Percentiles rank a stretch among this genome's conserved stretches.
phyloP scores from a whole-genome alignment of 768 basidiomycete genomes.

The Trametes punicea region DNA sequence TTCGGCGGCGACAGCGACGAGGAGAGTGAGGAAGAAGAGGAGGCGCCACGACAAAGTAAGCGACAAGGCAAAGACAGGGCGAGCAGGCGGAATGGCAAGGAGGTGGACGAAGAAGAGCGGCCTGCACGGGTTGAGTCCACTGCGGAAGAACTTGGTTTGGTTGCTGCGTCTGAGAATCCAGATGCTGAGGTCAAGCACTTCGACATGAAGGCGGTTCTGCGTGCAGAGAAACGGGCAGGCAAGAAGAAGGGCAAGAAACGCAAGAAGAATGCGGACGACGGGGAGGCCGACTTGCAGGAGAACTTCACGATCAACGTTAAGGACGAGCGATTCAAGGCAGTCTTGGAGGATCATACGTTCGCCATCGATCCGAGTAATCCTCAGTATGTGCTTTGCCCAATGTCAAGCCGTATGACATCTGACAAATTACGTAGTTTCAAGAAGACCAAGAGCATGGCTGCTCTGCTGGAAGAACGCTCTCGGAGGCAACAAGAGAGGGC shows the following conservation, averaged over 20 bases:
- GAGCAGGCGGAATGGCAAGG: too few relatives aligned
- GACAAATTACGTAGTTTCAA: conserved; percentile 60
- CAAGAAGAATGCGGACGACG: conserved; percentile 47
- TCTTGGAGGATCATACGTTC: conserved; percentile 88
- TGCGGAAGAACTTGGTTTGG: conserved; percentile 61
- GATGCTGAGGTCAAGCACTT: conserved; percentile 71
- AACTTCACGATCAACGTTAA: conserved; percentile 80
- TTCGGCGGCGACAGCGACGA: conserved; percentile 26
- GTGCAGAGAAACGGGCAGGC: conserved; percentile 71
- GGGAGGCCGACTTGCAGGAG: conserved; percentile 67
- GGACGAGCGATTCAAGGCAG: conserved; percentile 82
- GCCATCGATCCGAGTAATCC: conserved; percentile 97
- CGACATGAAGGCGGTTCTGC: conserved; percentile 84
- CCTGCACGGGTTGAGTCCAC: conserved; percentile 43
- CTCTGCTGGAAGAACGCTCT: conserved; percentile 80
- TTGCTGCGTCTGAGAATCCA: conserved; percentile 54
- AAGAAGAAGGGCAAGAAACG: conserved; percentile 38
- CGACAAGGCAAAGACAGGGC: conserved; percentile 16
- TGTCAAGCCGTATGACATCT: background rate
- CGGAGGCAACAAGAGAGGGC: conserved; percentile 48
- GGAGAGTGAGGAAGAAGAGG: conserved; percentile 14
- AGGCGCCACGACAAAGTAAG: conserved; percentile 21
- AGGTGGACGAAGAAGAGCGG: conserved; percentile 21
- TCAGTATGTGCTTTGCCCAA: conserved; percentile 55
- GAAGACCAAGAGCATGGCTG: conserved; percentile 87